Conservation (phyloP, 2,329 filamentous ascomycete species). For the Cyphellophora attinorum region DNA sequence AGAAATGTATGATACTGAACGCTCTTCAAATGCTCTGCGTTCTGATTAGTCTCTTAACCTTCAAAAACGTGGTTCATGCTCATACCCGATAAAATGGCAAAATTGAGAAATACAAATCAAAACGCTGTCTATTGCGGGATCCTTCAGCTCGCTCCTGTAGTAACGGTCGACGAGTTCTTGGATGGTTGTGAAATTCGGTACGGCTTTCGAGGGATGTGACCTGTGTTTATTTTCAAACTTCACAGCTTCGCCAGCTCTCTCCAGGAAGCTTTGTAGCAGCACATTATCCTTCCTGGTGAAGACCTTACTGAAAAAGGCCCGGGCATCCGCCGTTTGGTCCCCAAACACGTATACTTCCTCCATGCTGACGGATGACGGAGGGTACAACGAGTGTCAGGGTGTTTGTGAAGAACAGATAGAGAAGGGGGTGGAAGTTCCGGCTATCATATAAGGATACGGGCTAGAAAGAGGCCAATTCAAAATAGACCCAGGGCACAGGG, state of each 20-base stretch:
- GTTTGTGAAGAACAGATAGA: conserved; percentile 13
- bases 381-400: conserved; percentile 16
- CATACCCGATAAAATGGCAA: conserved; percentile 35
- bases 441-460: conserved; percentile 16
- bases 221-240: conserved; percentile 28
- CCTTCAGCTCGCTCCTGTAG: conserved; percentile 17
- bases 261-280: conserved; percentile 31
- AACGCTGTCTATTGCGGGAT: conserved; percentile 32
- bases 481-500: conserved; percentile 16
- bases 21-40: conserved; percentile 31
- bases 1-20: conserved; percentile 30
- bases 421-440: conserved; percentile 11
- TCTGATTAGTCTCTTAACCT: not conserved
- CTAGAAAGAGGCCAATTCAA: conserved; percentile 10
- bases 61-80: not conserved
- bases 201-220: conserved; percentile 18
- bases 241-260: conserved; percentile 31
- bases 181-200: conserved; percentile 19
- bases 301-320: conserved; percentile 30
- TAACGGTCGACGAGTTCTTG: conserved; percentile 22
- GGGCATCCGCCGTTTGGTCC: conserved; percentile 35
- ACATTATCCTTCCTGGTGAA: conserved; percentile 32
- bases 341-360: conserved; percentile 35
- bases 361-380: conserved; percentile 14
- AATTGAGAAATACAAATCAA: conserved; percentile 35